phyloP scores from a whole-genome alignment of 192 early-diverging fungal genomes.

The Umbelopsis ramanniana region DNA sequence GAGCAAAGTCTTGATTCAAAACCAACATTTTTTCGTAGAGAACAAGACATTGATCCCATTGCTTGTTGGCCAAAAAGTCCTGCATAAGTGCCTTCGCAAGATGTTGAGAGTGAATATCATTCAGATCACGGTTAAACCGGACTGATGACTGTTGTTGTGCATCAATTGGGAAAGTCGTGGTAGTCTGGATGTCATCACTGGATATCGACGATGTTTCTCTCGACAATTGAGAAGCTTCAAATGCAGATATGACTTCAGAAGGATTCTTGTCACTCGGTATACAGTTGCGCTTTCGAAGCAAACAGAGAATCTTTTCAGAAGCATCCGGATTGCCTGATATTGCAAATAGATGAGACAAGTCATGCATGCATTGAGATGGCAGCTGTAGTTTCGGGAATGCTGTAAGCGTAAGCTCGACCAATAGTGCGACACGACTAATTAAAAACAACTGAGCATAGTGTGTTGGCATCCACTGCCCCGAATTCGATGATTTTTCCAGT shows the following conservation, averaged over 20 bases:
- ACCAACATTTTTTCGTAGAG: conserved; percentile 2
- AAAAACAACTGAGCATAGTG: not conserved
- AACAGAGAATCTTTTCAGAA: not conserved
- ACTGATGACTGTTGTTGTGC: not conserved
- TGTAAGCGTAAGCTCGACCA: not conserved
- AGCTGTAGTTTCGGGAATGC: not conserved
- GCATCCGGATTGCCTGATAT: conserved; percentile 3
- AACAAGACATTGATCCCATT: conserved; percentile 6
- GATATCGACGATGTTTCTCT: not conserved
- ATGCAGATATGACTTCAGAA: not conserved
- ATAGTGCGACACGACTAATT: not conserved
- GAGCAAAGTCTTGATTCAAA: conserved; percentile 13
- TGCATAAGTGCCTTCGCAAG: not conserved
- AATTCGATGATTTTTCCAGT: not conserved
- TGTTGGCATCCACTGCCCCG: not conserved
- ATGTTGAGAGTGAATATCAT: conserved; percentile 10
- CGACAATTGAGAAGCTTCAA: not conserved
- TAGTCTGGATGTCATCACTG: not conserved
- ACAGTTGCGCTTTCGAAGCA: not conserved
- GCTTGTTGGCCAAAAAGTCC: conserved; percentile 2
- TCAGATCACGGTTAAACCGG: not conserved
- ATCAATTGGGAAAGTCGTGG: not conserved
- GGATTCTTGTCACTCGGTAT: not conserved
- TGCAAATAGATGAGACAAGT: conserved; percentile 1
- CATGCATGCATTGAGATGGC: conserved; percentile 1